A percentile compares a stretch with the other conserved stretches of the same genome.
Conservation (phyloP, 106 monocot genomes). For the Apostasia ramifera region DNA sequence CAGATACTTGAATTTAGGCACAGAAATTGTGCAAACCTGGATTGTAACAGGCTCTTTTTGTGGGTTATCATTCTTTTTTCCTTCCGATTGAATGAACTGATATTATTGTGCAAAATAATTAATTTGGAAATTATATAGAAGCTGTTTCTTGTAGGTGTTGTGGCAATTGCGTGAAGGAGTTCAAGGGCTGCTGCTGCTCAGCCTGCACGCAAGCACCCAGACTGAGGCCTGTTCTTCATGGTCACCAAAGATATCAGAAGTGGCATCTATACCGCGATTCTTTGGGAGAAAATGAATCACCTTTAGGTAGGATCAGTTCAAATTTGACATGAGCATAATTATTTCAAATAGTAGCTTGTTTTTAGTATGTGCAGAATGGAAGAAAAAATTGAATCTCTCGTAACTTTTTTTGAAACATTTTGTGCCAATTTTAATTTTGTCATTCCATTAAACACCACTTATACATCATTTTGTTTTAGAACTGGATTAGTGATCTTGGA, state of each 20-base stretch:
- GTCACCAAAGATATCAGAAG: slow-evolving; percentile 68
- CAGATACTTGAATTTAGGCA: slow-evolving; percentile 55
- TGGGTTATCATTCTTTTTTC: slow-evolving; percentile 19
- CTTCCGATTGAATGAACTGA: not conserved
- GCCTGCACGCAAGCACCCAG: slow-evolving; percentile 62
- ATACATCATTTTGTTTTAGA: no score
- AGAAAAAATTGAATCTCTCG: no score
- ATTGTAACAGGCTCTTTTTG: slow-evolving; percentile 91
- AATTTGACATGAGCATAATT: no score
- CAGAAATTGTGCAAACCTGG: slow-evolving; percentile 89
- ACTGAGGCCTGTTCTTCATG: slow-evolving; percentile 57
- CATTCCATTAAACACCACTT: no score
- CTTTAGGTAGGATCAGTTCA: no score
- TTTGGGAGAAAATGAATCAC: no score
- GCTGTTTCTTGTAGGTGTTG: slow-evolving; percentile 55
- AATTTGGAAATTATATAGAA: not conserved
- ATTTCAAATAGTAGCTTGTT: no score
- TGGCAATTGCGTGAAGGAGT: slow-evolving; percentile 41
- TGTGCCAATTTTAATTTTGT: no score
- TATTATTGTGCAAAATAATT: not conserved
- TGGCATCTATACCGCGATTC: slow-evolving; percentile 78
- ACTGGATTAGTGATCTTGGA: no score
- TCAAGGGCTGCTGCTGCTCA: slow-evolving; percentile 68
- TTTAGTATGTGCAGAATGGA: no score
- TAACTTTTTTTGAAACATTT: no score